Evolutionary conservation across 1,139 yeast genomes (phyloP), one percentile per base, ranked within the genome.

Genomic region (Taiozyma onychis): DNA sequence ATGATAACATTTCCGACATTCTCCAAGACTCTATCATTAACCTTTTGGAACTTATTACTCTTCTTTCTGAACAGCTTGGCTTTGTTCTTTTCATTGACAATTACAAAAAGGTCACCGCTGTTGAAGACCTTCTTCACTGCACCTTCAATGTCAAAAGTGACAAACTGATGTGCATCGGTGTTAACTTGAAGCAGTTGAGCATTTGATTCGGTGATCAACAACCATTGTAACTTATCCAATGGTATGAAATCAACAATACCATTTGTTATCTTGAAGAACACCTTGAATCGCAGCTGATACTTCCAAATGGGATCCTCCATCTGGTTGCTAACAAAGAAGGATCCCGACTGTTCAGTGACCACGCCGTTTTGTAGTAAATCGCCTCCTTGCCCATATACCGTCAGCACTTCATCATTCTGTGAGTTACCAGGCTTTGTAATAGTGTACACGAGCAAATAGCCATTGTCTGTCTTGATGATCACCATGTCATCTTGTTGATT

Each of bases 361-460:
- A 66, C 66, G 0, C 81, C 82, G 57, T 75, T 76, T 55, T 78
- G 83, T 24, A 77, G 62, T 11, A 76, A 53, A 49, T 63, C 69
- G 1, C 74, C 73, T 60, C 69, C 18, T 52, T 57, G 41, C 60
- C 66, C 51, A 41, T 71, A 76, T 0, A 76, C 72, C 0, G 72
- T 65, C 18, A 77, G 58, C 6, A 72, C 54, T 44, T 67, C 69
- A 47, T 70, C 71, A 4, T 46, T 44, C 16, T 47, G 49, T 2
- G 41, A 37, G 14, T 37, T 37, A 10, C 41, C 41, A 4, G 41
- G 41, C 5, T 16, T 37, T 4, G 51, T 44, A 39, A 71, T 55
- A 9, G 70, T 59, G 48, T 68, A 72, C 2, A 72, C 60, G 28
- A 72, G 50, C 9, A 72, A 57, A 41, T 57, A 66, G 44, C 69